These are phyloP conservation scores for Saitozyma podzolica DNA, from an alignment of 768 basidiomycete species.

Conservation along the genomic window DNA sequence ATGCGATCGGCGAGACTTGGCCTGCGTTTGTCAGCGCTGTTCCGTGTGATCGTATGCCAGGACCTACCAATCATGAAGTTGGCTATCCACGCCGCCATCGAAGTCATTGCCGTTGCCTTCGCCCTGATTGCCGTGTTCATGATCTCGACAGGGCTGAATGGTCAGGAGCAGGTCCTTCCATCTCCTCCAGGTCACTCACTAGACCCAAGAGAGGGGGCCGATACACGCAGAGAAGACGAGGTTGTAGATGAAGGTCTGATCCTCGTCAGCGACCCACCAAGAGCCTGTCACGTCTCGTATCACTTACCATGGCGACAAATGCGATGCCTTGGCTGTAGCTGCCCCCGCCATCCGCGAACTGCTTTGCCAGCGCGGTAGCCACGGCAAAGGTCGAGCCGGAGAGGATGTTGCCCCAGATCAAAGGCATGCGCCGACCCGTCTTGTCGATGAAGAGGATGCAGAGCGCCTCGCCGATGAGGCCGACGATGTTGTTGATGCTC, in stretches of 20 bases:
- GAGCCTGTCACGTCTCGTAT: too few relatives aligned
- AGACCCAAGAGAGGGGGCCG: slow-evolving; percentile 61
- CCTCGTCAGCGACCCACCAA: too few relatives aligned
- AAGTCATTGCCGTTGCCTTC: slow-evolving; percentile 74
- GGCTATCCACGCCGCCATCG: slow-evolving; percentile 44
- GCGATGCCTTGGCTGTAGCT: slow-evolving; percentile 27
- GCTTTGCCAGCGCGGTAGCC: slow-evolving; percentile 31
- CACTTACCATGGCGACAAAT: slow-evolving; percentile 28
- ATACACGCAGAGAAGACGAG: slow-evolving; percentile 66
- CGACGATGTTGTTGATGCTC: slow-evolving; percentile 71
- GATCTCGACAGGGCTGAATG: slow-evolving; percentile 66
- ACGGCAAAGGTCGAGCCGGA: slow-evolving; percentile 38
- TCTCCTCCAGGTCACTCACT: slow-evolving; percentile 25
- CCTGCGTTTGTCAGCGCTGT: too few relatives aligned
- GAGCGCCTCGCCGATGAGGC: slow-evolving; percentile 61
- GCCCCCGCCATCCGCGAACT: slow-evolving; percentile 24
- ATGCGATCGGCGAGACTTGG: slow-evolving; percentile 42
- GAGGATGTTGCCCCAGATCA: slow-evolving; percentile 39
- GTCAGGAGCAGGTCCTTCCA: neutral
- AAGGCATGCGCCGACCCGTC: slow-evolving; percentile 63
- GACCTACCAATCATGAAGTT: slow-evolving; percentile 43
- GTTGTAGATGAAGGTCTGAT: slow-evolving; percentile 56
- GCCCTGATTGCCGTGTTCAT: slow-evolving; percentile 78
- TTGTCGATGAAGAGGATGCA: slow-evolving; percentile 68
- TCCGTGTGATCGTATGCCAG: too few relatives aligned